A percentile compares a stretch with the other conserved stretches of the same genome.
Conservation (phyloP, 164 flowering plant genomes). For the Paratinospora sagittata region DNA sequence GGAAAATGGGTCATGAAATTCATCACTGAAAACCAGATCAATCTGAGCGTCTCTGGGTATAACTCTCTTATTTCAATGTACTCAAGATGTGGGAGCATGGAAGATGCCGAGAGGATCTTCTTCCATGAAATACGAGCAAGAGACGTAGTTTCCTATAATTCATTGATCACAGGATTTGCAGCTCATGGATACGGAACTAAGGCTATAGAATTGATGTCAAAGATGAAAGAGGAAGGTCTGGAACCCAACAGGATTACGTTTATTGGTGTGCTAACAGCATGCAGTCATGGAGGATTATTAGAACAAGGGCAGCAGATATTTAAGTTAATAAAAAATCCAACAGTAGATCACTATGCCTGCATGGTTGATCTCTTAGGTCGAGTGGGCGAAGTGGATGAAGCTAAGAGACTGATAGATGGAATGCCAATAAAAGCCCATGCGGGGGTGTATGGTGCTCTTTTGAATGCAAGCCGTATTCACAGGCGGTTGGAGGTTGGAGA, state of each 20-base stretch:
- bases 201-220: constrained; percentile 32
- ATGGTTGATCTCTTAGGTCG: constrained; percentile 70
- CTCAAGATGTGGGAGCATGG: constrained; percentile 68
- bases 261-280: constrained; percentile 64
- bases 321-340: constrained; percentile 40
- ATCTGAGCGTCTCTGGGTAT: constrained; percentile 40
- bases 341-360: constrained; percentile 70
- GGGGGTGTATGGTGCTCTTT: constrained; percentile 60
- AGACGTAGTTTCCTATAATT: constrained; percentile 63
- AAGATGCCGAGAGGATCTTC: constrained; percentile 42
- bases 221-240: constrained; percentile 46
- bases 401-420: constrained; percentile 32
- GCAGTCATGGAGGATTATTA: constrained; percentile 64
- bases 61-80: constrained; percentile 71
- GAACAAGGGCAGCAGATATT: constrained; percentile 54
- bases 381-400: constrained; percentile 57
- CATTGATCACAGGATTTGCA: constrained; percentile 65
- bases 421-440: constrained; percentile 66
- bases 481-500: constrained; percentile 47
- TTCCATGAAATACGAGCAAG: constrained; percentile 44
- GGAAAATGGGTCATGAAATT: constrained; percentile 43
- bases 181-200: constrained; percentile 51
- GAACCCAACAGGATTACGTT: constrained; percentile 58
- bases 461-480: constrained; percentile 56
- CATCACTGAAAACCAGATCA: constrained; percentile 28